Evolutionary conservation across 441 rosid species (phyloP).

Genomic region (Geranium incanum): DNA sequence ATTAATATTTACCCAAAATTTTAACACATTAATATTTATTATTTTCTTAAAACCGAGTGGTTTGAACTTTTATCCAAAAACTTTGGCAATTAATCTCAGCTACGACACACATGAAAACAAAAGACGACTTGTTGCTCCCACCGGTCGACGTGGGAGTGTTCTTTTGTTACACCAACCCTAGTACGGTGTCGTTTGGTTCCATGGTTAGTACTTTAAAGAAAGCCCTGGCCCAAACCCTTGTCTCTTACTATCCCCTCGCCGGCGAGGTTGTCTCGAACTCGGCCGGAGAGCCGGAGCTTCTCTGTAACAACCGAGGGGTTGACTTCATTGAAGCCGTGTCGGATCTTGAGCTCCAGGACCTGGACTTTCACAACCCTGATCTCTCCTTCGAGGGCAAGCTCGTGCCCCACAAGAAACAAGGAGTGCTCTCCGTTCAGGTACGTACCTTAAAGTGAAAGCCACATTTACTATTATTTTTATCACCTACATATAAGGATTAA

Average conservation of each 20-base stretch:
- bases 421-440: constrained; percentile 72
- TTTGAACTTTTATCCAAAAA: too few relatives aligned
- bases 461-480: too few relatives aligned
- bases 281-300: constrained; percentile 63
- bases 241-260: constrained; percentile 54
- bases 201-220: constrained; percentile 37
- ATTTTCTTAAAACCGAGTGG: too few relatives aligned
- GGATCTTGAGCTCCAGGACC: constrained; percentile 40
- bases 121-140: constrained; percentile 59
- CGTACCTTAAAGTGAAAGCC: too few relatives aligned
- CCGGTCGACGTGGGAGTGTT: constrained; percentile 51
- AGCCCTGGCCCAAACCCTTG: constrained; percentile 51
- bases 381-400: constrained; percentile 48
- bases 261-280: constrained; percentile 55
- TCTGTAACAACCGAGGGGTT: constrained; percentile 72
- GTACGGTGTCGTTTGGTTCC: constrained; percentile 20
- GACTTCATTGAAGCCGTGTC: constrained; percentile 57
- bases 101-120: too few relatives aligned
- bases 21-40: too few relatives aligned
- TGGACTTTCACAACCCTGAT: constrained; percentile 62
- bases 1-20: too few relatives aligned
- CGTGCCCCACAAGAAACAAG: constrained; percentile 52
- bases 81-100: too few relatives aligned
- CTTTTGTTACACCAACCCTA: constrained; percentile 41
- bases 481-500: too few relatives aligned